Evolutionary conservation across 176 grass and related monocot species (phyloP), one percentile per base, ranked within the genome.

Genomic region (Oryza officinalis): DNA sequence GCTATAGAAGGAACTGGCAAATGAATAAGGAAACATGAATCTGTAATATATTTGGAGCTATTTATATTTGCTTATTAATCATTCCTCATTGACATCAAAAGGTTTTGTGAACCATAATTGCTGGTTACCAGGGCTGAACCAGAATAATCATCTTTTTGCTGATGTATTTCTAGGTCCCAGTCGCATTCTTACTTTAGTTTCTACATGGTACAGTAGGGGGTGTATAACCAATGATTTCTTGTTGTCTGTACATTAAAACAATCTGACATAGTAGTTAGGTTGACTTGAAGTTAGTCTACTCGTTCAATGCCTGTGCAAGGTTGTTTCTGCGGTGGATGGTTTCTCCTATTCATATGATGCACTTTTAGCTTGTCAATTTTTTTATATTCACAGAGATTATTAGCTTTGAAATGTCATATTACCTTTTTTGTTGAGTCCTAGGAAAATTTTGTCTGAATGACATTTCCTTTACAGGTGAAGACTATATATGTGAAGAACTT

Each of bases 401-500:
- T 60, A 45, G 7, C 20, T 27, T 27, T 13, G 1, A 65, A 14
- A 60, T 27, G 32, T 25, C 4, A 32, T 38, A 2, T 22, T 13
- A 23, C 0, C 4, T 77, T 8, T 17, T 65, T 79, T 22, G 13
- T 78, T 46, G 11, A 47, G 14, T 61, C 14, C 13, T 67, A 15
- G 23, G 63, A 72, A 57, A 30, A 67, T 82, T 82, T 43, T 78
- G 13, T 28, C 3, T 68, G 11, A 73, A 27, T 23, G 41, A 10
- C 4, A 31, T 61, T 84, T 69, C 37, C 27, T 80, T 33, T 2
- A 2, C 83, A 99, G 93, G 96, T 99, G 47, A 99, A 99, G 83
- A 94, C 93, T 63, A 88, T 99, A 83, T 99, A 99, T 75, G 86
- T 99, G 87, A 99, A 96, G 86, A 99, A 99, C 81, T 79, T 99